phyloP scores from a whole-genome alignment of 2,329 filamentous ascomycete species.

The Metarhizium robertsii region DNA sequence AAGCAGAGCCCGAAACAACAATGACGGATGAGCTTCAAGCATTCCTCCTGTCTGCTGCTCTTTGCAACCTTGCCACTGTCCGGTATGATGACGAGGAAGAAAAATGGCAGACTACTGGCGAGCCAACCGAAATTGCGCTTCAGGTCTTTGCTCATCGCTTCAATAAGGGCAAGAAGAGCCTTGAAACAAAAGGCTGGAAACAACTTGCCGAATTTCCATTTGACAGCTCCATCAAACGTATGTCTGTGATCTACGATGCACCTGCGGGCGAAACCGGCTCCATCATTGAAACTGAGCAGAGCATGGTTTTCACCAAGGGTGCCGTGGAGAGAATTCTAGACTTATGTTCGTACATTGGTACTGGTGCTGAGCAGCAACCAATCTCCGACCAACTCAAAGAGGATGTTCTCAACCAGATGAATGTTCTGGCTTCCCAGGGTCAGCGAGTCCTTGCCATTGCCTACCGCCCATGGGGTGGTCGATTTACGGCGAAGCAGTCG shows the following conservation, averaged over 20 bases:
- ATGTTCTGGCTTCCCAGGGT: constrained; percentile 53
- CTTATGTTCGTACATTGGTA: constrained; percentile 40
- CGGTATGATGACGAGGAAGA: constrained; percentile 43
- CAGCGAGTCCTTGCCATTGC: constrained; percentile 65
- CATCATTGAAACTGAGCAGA: constrained; percentile 31
- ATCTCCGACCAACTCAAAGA: constrained; percentile 44
- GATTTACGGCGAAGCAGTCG: constrained; percentile 29
- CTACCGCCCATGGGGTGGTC: constrained; percentile 50
- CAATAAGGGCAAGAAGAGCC: constrained; percentile 42
- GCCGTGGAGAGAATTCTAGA: constrained; percentile 53
- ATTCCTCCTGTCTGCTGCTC: constrained; percentile 46
- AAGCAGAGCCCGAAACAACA: constrained; percentile 28
- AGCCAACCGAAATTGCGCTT: constrained; percentile 68
- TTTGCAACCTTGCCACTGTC: constrained; percentile 58
- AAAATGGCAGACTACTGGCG: constrained; percentile 58
- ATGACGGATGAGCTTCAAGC: constrained; percentile 40
- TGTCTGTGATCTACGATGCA: constrained; percentile 63
- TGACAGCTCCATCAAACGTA: constrained; percentile 68
- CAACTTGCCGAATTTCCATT: constrained; percentile 68
- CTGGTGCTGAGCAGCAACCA: constrained; percentile 29
- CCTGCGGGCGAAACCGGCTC: constrained; percentile 29
- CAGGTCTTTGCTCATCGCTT: constrained; percentile 68
- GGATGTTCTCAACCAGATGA: constrained; percentile 43
- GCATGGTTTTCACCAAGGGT: constrained; percentile 52
- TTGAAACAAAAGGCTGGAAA: constrained; percentile 47